A percentile compares a stretch with the other conserved stretches of the same genome.
These are phyloP conservation scores for Lactarius deliciosus DNA, from an alignment of 768 basidiomycete genomes.

Conservation along the genomic window DNA sequence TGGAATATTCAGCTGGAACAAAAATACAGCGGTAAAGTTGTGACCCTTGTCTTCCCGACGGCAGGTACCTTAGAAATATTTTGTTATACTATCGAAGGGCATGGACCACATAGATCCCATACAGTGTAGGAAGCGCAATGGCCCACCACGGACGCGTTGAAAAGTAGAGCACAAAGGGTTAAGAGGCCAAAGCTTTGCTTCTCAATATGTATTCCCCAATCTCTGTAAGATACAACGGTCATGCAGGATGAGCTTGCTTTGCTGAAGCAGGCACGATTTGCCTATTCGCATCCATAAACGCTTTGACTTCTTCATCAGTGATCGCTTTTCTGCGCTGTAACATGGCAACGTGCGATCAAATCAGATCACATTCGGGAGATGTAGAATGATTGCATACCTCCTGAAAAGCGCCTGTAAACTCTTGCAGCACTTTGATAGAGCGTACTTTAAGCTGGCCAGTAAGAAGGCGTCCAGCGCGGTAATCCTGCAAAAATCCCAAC, in stretches of 20 bases:
- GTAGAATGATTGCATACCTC: slow-evolving; percentile 45
- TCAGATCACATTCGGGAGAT: slow-evolving; percentile 2
- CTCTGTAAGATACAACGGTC: not conserved
- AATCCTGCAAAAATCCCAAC: slow-evolving; percentile 58
- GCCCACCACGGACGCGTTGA: not conserved
- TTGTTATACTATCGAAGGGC: not conserved
- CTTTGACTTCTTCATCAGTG: slow-evolving; percentile 69
- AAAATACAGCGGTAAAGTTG: not conserved
- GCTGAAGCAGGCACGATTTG: slow-evolving; percentile 64
- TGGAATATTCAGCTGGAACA: slow-evolving; percentile 17
- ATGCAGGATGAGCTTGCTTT: slow-evolving; percentile 33
- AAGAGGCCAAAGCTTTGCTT: not conserved
- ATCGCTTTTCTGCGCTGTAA: slow-evolving; percentile 73
- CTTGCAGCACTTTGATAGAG: slow-evolving; percentile 81
- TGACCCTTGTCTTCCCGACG: not conserved
- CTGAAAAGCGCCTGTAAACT: slow-evolving; percentile 85
- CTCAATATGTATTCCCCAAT: not conserved
- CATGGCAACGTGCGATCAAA: slow-evolving; percentile 21
- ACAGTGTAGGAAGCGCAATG: not conserved
- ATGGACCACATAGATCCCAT: not conserved
- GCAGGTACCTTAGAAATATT: too few relatives aligned
- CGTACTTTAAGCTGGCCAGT: slow-evolving; percentile 90
- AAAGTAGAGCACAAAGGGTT: not conserved
- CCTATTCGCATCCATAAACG: slow-evolving; percentile 80
- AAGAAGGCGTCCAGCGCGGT: slow-evolving; percentile 81